A percentile compares a stretch with the other conserved stretches of the same genome.
Conservation (phyloP, 495 filamentous ascomycete species). For the Aspergillus nanangensis region DNA sequence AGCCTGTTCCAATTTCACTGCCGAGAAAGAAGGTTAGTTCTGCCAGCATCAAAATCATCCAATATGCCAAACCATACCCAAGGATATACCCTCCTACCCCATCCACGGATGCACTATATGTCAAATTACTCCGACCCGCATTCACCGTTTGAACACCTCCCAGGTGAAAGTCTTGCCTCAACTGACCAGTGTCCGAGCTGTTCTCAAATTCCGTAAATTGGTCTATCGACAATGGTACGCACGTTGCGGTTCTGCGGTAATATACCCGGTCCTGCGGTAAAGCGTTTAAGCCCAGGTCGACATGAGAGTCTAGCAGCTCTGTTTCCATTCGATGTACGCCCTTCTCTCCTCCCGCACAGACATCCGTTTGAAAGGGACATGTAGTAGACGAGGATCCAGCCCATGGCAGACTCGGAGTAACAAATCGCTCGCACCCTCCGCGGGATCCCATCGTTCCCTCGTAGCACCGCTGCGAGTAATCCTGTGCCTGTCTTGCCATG, state of each 20-base stretch:
- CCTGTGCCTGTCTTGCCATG: background rate
- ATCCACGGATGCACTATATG: no score
- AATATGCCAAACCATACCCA: no score
- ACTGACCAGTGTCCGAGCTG: background rate
- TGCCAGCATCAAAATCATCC: no score
- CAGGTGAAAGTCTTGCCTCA: background rate
- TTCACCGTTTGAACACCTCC: no score
- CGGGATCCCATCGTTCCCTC: background rate
- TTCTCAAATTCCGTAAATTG: background rate
- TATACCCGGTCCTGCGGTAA: constrained; percentile 3
- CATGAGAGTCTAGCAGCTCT: constrained; percentile 8
- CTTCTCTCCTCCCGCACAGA: background rate
- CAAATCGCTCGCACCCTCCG: background rate
- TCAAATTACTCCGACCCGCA: no score
- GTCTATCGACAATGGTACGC: background rate
- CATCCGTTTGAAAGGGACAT: constrained; percentile 5
- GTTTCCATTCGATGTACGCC: constrained; percentile 10
- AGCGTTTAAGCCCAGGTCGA: constrained; percentile 12
- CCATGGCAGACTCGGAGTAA: constrained; percentile 1
- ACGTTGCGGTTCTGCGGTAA: constrained; percentile 6
- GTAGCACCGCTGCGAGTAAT: constrained; percentile 7
- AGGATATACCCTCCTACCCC: no score
- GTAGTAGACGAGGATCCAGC: background rate
- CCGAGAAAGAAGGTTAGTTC: no score
- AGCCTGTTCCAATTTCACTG: no score